Evolutionary conservation across 2,329 filamentous ascomycete genomes (phyloP).

Genomic region (Xylaria sp.): DNA sequence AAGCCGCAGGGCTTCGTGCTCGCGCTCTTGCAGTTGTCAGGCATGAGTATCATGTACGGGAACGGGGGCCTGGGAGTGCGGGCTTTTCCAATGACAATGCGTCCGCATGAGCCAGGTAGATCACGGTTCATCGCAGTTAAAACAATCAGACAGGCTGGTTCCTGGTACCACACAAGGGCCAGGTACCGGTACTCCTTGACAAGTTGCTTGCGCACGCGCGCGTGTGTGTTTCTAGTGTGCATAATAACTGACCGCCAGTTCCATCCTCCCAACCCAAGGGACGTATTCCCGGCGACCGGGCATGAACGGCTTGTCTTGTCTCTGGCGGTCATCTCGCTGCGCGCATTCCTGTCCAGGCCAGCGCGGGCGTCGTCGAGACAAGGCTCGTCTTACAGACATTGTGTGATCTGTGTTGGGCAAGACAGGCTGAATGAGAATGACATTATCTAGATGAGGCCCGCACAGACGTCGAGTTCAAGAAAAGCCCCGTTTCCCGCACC

Average conservation of each 20-base stretch:
- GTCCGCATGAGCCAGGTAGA: conserved; percentile 48
- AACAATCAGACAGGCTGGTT: conserved; percentile 46
- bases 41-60: conserved; percentile 46
- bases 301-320: conserved; percentile 40
- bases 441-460: conserved; percentile 43
- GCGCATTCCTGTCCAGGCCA: conserved; percentile 28
- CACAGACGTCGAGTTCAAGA: conserved; percentile 49
- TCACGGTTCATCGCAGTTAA: conserved; percentile 56
- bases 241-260: conserved; percentile 63
- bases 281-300: conserved; percentile 47
- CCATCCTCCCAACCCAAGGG: conserved; percentile 50
- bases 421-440: conserved; percentile 30
- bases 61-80: conserved; percentile 42
- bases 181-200: conserved; percentile 33
- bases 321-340: conserved; percentile 36
- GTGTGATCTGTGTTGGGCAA: conserved; percentile 43
- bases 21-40: conserved; percentile 40
- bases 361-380: conserved; percentile 33
- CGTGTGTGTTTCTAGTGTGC: conserved; percentile 41
- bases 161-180: conserved; percentile 45
- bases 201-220: conserved; percentile 38
- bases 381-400: conserved; percentile 41
- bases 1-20: conserved; percentile 40
- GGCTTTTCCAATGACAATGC: conserved; percentile 38
- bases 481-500: conserved; percentile 47